Evolutionary conservation across 345 rosid species (phyloP).

Genomic region (Pelargonium nanum): DNA sequence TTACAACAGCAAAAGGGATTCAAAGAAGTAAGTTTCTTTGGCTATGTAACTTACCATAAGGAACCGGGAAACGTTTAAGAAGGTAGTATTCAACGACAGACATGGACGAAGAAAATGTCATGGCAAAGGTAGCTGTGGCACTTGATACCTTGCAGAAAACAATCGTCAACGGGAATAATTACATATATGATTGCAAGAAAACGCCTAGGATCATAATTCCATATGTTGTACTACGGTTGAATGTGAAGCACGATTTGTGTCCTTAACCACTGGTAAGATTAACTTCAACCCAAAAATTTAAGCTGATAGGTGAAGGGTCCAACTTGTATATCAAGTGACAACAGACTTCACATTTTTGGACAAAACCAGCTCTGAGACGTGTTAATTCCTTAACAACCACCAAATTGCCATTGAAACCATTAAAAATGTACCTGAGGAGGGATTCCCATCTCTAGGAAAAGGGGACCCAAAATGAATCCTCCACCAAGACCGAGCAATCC

Average conservation of each 20-base stretch:
- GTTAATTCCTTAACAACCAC: too few relatives aligned
- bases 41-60: constrained; percentile 26
- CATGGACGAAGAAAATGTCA: constrained; percentile 44
- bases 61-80: constrained; percentile 38
- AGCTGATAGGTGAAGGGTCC: too few relatives aligned
- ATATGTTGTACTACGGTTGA: too few relatives aligned
- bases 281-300: too few relatives aligned
- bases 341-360: too few relatives aligned
- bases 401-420: too few relatives aligned
- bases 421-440: constrained; percentile 37
- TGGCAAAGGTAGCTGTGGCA: constrained; percentile 41
- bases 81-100: constrained; percentile 38
- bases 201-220: too few relatives aligned
- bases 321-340: too few relatives aligned
- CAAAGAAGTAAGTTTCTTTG: too few relatives aligned
- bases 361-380: too few relatives aligned
- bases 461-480: constrained; percentile 40
- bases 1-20: not conserved
- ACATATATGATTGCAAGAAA: not conserved
- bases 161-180: not conserved
- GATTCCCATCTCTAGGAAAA: constrained; percentile 36
- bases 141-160: constrained; percentile 26
- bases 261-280: too few relatives aligned
- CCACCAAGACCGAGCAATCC: constrained; percentile 46
- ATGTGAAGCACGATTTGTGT: too few relatives aligned